Conservation (phyloP, 306 rosid species). For the Castanea mollissima region DNA sequence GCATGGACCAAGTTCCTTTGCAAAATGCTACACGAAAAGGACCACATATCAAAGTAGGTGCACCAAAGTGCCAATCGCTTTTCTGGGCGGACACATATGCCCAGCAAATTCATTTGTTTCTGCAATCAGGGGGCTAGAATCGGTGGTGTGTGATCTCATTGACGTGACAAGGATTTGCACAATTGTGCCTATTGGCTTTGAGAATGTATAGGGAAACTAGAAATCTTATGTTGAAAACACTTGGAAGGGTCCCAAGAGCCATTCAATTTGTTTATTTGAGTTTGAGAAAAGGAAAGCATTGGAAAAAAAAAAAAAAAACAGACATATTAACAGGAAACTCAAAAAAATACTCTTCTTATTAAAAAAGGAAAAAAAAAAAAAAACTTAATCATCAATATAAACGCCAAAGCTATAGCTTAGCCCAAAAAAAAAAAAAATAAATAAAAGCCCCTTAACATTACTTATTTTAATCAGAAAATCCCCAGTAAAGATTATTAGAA, state of each 20-base stretch:
- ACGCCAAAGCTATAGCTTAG: no score
- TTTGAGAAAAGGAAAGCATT: neutral
- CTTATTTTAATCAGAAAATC: no score
- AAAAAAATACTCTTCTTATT: no score
- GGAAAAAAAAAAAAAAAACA: no score
- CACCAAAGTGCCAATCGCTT: conserved; percentile 18
- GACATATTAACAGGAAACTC: no score
- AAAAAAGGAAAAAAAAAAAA: no score
- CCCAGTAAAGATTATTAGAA: no score
- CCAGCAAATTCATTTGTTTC: conserved; percentile 10
- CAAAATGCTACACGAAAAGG: neutral
- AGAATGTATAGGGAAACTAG: neutral
- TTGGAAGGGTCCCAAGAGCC: neutral
- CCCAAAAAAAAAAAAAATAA: no score
- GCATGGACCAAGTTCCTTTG: conserved; percentile 9
- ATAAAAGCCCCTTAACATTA: no score
- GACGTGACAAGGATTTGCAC: conserved; percentile 33
- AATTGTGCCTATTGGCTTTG: neutral
- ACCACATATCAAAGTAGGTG: conserved; percentile 11
- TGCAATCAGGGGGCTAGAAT: conserved; percentile 16
- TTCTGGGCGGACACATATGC: conserved; percentile 27
- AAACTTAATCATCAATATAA: no score
- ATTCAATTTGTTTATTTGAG: neutral
- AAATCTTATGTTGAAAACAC: neutral
- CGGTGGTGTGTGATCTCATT: conserved; percentile 20